Evolutionary conservation across 169 alveolate genomes (phyloP).

Genomic region (Plasmodium knowlesi): DNA sequence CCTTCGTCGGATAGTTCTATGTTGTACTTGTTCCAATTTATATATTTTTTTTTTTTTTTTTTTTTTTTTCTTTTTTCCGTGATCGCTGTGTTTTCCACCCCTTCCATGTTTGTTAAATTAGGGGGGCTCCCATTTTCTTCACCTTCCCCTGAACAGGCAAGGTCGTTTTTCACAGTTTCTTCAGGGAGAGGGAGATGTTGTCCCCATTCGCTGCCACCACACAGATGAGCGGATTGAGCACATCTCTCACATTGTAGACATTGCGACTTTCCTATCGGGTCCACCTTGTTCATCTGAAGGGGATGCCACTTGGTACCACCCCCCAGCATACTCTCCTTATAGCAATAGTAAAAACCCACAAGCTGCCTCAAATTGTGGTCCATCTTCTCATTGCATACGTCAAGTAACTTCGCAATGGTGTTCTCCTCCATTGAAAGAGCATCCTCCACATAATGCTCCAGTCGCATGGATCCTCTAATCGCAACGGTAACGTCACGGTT

Average conservation of each 20-base stretch:
- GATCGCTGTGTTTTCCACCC: too few species aligned
- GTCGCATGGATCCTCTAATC: slow-evolving; percentile 77
- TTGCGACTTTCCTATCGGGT: too few species aligned
- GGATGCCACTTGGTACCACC: not conserved
- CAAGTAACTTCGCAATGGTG: not conserved
- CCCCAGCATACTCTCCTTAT: not conserved
- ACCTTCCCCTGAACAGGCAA: not conserved
- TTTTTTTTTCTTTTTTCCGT: not conserved
- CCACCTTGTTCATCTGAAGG: not conserved
- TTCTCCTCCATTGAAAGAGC: not conserved
- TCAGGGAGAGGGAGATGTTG: not conserved
- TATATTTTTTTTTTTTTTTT: not conserved
- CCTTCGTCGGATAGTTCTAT: slow-evolving; percentile 6
- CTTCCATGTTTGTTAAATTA: not conserved
- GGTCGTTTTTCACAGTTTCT: not conserved
- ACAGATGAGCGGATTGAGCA: too few species aligned
- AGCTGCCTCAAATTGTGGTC: slow-evolving; percentile 39
- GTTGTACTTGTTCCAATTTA: slow-evolving; percentile 13
- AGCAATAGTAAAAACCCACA: slow-evolving; percentile 36
- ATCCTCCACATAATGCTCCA: slow-evolving; percentile 43
- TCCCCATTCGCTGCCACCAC: not conserved
- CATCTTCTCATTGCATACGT: slow-evolving; percentile 53
- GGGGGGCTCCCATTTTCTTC: not conserved
- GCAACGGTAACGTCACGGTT: slow-evolving; percentile 77
- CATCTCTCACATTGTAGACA: not conserved